These are phyloP conservation scores for Globisporangium camurandrum DNA, from an alignment of 352 stramenopile species.

Conservation along the genomic window DNA sequence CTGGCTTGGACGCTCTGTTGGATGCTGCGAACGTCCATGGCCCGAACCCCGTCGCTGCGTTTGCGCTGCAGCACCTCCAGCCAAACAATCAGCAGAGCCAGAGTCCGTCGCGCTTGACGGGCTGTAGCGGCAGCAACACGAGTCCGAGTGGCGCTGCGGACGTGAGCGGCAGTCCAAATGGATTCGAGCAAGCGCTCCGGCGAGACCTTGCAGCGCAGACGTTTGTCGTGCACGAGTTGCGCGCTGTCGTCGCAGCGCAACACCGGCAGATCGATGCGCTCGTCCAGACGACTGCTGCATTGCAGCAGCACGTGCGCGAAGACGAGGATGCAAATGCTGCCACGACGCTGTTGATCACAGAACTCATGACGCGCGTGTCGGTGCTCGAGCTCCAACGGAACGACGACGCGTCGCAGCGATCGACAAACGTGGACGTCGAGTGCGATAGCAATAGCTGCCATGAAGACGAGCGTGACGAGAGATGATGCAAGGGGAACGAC, in stretches of 20 bases:
- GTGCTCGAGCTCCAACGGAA: slow-evolving; percentile 59
- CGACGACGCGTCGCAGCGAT: slow-evolving; percentile 10
- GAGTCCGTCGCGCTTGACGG: slow-evolving; percentile 1
- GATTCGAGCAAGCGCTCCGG: slow-evolving; percentile 4
- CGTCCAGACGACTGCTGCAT: slow-evolving; percentile 61
- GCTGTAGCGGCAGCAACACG: not conserved
- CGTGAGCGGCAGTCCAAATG: slow-evolving; percentile 5
- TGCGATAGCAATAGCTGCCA: slow-evolving; percentile 22
- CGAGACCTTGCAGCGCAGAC: slow-evolving; percentile 14
- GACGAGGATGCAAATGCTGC: slow-evolving; percentile 78
- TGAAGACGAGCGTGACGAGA: too few relatives aligned
- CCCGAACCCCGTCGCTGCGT: slow-evolving; percentile 19
- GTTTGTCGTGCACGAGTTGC: slow-evolving; percentile 48
- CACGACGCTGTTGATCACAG: slow-evolving; percentile 78
- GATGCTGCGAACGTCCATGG: slow-evolving; percentile 15
- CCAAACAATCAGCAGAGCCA: slow-evolving; percentile 12
- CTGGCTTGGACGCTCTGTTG: slow-evolving; percentile 21
- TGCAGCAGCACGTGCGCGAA: slow-evolving; percentile 76
- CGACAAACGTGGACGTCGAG: slow-evolving; percentile 21
- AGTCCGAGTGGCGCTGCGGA: slow-evolving; percentile 10
- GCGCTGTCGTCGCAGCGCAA: slow-evolving; percentile 38
- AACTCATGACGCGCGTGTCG: slow-evolving; percentile 81
- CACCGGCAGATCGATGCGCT: slow-evolving; percentile 73
- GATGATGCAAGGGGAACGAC: too few relatives aligned
- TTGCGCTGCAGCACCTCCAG: slow-evolving; percentile 23